Base-by-base conservation (phyloP, 2,329 filamentous ascomycete species). In the Neonectria hederae region DNA sequence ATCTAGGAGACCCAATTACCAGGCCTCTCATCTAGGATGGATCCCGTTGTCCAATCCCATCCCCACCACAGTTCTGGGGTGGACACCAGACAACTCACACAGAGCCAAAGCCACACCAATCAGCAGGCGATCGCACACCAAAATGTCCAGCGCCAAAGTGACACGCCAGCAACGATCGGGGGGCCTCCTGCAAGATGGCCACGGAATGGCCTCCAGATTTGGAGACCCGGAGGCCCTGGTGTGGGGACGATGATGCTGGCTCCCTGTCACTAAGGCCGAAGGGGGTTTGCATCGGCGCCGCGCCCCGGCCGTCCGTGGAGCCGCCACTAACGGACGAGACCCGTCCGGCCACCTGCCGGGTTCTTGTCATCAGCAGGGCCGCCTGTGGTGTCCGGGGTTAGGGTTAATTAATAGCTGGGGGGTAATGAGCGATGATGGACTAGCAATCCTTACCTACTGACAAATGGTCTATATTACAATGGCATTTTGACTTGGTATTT, bases 131-230 rank as follows among this genome's bases (percentile, higher is more conserved):
- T 56, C 32, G 40, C 56, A 53, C 46, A 26, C 14, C 19, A 35
- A 24, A 40, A 53, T 43, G 48, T 9, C 26, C 28, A 19, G 30
- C 48, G 48, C 30, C 35, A 58, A 42, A 58, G 53, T 48, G 46
- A 30, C 28, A 57, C 46, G 46, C 60, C 54, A 45, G 54, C 35
- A 28, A 54, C 28, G 40, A 58, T 52, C 40, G 21, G 59, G 46
- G 28, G 54, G 35, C 54, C 48, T 62, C 54, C 58, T 62, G 60
- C 60, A 62, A 62, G 60, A 62, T 53, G 35, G 48, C 60, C 40
- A 22, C 48, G 28, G 40, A 22, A 48, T 26, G 43, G 30, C 32
- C 3, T 26, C 43, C 13, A 62, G 59, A 54, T 26, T 53, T 62
- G 40, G 59, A 54, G 52, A 26, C 48, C 48, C 48, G 9, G 28